Conservation (phyloP, 768 basidiomycete genomes). For the Trametes coccinea region DNA sequence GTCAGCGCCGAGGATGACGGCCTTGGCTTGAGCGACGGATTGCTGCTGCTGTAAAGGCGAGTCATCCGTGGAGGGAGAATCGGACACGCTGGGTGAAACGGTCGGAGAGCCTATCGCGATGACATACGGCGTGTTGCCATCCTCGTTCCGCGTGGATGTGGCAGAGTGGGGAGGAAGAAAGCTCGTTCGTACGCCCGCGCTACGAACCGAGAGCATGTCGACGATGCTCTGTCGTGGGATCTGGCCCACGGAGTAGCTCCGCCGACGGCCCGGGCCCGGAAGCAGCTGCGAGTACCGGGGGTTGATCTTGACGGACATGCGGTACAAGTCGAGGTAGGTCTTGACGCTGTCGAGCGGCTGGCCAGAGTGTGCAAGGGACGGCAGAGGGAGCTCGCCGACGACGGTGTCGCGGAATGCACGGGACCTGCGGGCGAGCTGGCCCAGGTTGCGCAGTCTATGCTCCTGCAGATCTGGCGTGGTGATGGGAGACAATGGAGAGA, state of each 20-base stretch:
- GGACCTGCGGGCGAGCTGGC: constrained; percentile 16
- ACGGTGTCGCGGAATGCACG: constrained; percentile 16
- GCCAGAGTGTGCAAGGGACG: constrained; percentile 23
- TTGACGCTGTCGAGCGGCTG: constrained; percentile 22
- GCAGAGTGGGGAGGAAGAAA: no score
- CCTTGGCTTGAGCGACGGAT: no score
- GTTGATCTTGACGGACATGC: constrained; percentile 15
- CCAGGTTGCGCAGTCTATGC: constrained; percentile 14
- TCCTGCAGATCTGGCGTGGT: constrained; percentile 14
- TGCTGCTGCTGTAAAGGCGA: no score
- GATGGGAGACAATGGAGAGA: constrained; percentile 18
- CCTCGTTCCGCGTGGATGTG: no score
- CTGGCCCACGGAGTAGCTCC: constrained; percentile 29
- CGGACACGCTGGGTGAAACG: no score
- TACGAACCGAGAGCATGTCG: constrained; percentile 10
- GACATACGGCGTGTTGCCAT: no score
- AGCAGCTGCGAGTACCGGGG: background rate
- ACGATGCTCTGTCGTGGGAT: constrained; percentile 13
- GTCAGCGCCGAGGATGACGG: no score
- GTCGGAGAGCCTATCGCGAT: no score
- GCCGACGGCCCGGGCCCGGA: constrained; percentile 1
- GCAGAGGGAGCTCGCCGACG: constrained; percentile 23
- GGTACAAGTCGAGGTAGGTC: constrained; percentile 32
- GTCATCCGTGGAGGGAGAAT: no score
- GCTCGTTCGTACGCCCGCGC: background rate